Evolutionary conservation across 2,329 filamentous ascomycete genomes (phyloP).

Genomic region (Fusarium pininemorale): DNA sequence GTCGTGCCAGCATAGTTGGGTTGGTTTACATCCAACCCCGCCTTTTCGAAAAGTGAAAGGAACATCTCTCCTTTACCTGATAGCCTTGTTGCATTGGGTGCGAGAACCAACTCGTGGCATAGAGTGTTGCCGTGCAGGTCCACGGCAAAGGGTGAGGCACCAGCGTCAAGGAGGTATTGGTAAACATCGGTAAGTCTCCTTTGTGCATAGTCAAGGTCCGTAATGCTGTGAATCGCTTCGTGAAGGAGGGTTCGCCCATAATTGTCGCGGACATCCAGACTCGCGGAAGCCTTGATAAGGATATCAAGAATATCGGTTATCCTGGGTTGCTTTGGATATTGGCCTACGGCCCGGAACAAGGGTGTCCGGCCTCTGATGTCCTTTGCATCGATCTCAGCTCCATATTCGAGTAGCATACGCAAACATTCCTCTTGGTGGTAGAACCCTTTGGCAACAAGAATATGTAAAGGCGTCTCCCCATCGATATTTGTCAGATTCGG

Average conservation of each 20-base stretch:
- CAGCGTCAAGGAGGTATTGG: slow-evolving; percentile 9
- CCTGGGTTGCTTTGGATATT: neutral
- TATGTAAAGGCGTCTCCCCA: slow-evolving; percentile 27
- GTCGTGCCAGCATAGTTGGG: slow-evolving; percentile 19
- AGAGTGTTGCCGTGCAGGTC: slow-evolving; percentile 30
- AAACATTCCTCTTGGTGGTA: neutral
- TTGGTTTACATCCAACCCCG: slow-evolving; percentile 11
- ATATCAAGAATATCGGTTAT: neutral
- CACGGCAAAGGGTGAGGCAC: slow-evolving; percentile 7
- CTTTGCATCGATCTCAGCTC: slow-evolving; percentile 7
- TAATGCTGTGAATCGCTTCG: neutral
- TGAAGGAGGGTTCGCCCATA: slow-evolving; percentile 18
- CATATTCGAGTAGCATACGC: neutral
- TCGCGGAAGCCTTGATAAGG: slow-evolving; percentile 8
- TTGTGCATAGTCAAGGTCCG: neutral
- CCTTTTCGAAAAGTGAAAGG: neutral
- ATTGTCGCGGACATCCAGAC: neutral
- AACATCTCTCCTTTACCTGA: neutral
- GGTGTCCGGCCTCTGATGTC: slow-evolving; percentile 16
- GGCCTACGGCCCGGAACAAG: neutral
- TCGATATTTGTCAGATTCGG: slow-evolving; percentile 18
- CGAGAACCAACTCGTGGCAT: slow-evolving; percentile 19
- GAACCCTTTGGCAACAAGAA: neutral
- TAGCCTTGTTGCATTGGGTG: neutral
- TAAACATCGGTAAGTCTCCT: neutral